Evolutionary conservation across 768 basidiomycete species (phyloP), one percentile per base, ranked within the genome.

Genomic region (Hypsizygus marmoreus): DNA sequence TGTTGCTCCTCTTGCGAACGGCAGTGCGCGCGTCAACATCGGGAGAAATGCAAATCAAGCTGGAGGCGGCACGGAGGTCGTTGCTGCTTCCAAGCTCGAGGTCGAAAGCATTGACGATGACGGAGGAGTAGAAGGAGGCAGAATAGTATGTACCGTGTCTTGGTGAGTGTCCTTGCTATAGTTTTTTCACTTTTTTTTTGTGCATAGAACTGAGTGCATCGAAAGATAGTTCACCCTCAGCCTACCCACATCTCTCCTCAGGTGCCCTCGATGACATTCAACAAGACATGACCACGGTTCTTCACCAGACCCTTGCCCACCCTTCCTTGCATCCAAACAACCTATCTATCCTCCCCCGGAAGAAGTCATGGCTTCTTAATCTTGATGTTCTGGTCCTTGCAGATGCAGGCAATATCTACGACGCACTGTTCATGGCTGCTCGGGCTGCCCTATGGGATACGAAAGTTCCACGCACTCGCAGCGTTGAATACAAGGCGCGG

Each of bases 361-460:
- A 78, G 61, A 91, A 86, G 59, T 69, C 82, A 1, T 95, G 91
- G 91, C 65, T 82, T n/a, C 72, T 86, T 7, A 75, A 81, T 49
- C 73, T 94, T 37, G 91, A 93, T 54, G 67, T 84, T n/a, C 72
- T 88, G 11, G 74, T 93, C 22, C 75, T 91, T 22, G 71, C 83
- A 2, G 88, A 92, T 50, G 72, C 78, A 3, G 91, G 91, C 0
- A 92, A 91, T 61, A 54, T 86, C 17, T 75, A 81, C 47, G 91
- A 95, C 53, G 86, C 83, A 25, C 62, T 93, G 2, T 87, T 93
- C 68, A 74, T 93, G 67, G 88, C 87, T 0, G 81, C 84, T 1
- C 78, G 86, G 11, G 84, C 86, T 1, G 91, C 89, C 0, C 65
- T 95, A 11, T 90, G 86, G 79, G 88, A 91, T 46, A 84, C 88